Percentiles rank a stretch among this genome's conserved stretches.
These are phyloP conservation scores for Fusarium luffae DNA, from an alignment of 2,329 filamentous ascomycete genomes.

Conservation along the genomic window DNA sequence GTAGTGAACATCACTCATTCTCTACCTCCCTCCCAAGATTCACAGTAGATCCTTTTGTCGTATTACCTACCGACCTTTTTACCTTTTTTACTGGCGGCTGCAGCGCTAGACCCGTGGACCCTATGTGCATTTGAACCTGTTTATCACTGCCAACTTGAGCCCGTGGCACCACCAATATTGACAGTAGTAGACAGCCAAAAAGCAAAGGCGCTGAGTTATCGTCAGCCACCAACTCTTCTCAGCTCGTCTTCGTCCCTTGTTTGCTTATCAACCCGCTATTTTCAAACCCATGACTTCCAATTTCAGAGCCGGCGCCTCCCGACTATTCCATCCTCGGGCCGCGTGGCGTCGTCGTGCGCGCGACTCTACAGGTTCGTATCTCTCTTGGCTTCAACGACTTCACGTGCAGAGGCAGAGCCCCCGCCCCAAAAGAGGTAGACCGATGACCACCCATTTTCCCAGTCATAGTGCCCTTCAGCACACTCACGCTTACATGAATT, in stretches of 20 bases:
- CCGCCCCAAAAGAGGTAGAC: slow-evolving; percentile 27
- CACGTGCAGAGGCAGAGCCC: slow-evolving; percentile 42
- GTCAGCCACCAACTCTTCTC: slow-evolving; percentile 39
- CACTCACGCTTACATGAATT: slow-evolving; percentile 39
- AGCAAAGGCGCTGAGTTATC: slow-evolving; percentile 22
- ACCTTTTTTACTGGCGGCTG: slow-evolving; percentile 31
- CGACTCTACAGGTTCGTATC: slow-evolving; percentile 35
- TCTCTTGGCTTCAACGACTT: slow-evolving; percentile 35
- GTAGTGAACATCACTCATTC: slow-evolving; percentile 4
- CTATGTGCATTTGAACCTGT: slow-evolving; percentile 38
- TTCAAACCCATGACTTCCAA: slow-evolving; percentile 44
- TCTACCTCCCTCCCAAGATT: slow-evolving; percentile 10
- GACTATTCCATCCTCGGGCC: slow-evolving; percentile 30
- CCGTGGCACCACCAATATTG: slow-evolving; percentile 18
- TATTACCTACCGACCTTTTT: neutral
- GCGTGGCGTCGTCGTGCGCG: slow-evolving; percentile 41
- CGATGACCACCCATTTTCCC: slow-evolving; percentile 43
- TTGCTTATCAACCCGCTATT: slow-evolving; percentile 30
- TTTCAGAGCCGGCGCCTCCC: slow-evolving; percentile 35
- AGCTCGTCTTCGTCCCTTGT: slow-evolving; percentile 31
- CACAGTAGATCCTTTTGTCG: slow-evolving; percentile 5
- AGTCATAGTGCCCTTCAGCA: slow-evolving; percentile 9
- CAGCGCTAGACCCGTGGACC: slow-evolving; percentile 34
- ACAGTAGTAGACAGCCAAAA: neutral
- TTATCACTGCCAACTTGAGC: slow-evolving; percentile 36